Evolutionary conservation across 2,329 filamentous ascomycete genomes (phyloP), one percentile per base, ranked within the genome.

Genomic region (Exophiala viscosa): DNA sequence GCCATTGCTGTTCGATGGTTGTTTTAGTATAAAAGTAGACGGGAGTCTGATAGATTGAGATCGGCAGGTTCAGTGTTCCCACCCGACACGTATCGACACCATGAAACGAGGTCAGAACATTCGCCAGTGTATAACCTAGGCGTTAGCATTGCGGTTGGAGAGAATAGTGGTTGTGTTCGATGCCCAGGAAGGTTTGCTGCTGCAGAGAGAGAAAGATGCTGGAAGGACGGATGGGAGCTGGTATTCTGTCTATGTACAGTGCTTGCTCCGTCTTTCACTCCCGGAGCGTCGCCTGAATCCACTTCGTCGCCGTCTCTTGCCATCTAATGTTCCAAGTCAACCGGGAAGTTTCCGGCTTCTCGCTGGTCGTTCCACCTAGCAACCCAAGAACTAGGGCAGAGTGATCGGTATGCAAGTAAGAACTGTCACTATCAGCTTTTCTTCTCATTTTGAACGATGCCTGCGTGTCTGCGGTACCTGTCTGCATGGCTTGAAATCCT

Each of bases 281-380:
- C 43, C 31, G 9, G 28, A 28, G 40, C 40, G 40, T 23, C 8
- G n/a, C 17, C 14, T 8, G 14, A 23, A 11, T 34, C 45, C 44
- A n/a, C 11, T 32, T 33, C 17, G 9, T 20, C 10, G 18, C 32
- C 10, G 33, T 33, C 31, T 10, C 48, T 33, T 35, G 14, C 28
- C 15, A 34, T 52, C 48, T 59, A 62, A 34, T 60, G 61, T 42
- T 63, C 53, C 51, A 64, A 50, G 35, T 62, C 60, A 39, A 65
- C 60, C 6, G 79, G 79, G 69, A 82, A 82, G 62, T 76, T 82
- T 58, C 79, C 79, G 55, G 74, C 74, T 65, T 81, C 79, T 76
- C 93, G 88, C 81, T 97, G 93, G 69, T 93, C 89, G 71, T 99
- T 92, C 93, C 93, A 99, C 77, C 93, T 84, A 75, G 86, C 77